Conservation (phyloP, 2,329 filamentous ascomycete species). For the Bipolaris oryzae region DNA sequence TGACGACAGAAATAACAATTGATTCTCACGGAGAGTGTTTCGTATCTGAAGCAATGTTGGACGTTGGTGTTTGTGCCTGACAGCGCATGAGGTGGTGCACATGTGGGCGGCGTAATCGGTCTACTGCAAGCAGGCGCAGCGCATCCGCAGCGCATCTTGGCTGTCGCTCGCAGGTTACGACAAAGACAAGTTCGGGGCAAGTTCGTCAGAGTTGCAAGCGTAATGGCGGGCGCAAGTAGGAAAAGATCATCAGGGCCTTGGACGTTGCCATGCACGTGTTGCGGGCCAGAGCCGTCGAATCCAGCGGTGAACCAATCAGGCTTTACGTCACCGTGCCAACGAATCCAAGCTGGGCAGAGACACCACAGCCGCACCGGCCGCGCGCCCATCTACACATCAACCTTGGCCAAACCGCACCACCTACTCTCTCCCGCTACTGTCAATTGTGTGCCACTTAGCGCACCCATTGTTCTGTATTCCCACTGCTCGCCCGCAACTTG, state of each 20-base stretch:
- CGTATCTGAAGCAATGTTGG: conserved; percentile 39
- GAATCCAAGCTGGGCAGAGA: conserved; percentile 10
- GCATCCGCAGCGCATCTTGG: too few species aligned
- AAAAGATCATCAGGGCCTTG: conserved; percentile 12
- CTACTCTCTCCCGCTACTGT: neutral
- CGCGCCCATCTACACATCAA: conserved; percentile 14
- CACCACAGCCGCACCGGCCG: conserved; percentile 12
- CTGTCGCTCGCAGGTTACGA: neutral
- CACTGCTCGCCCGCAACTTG: neutral
- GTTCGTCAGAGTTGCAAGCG: neutral
- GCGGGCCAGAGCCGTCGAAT: neutral
- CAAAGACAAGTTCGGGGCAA: neutral
- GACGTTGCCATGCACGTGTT: neutral
- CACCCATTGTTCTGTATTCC: neutral
- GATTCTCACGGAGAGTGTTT: conserved; percentile 39
- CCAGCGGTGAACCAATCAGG: conserved; percentile 6
- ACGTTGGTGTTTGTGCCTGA: neutral
- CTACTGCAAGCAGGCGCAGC: neutral
- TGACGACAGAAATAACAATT: conserved; percentile 28
- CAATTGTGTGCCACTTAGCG: neutral
- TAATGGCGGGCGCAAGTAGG: conserved; percentile 3
- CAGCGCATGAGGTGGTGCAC: neutral
- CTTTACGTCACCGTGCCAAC: conserved; percentile 14
- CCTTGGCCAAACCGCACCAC: conserved; percentile 5
- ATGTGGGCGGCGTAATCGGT: neutral